These are phyloP conservation scores for Beauveria caledonica DNA, from an alignment of 2,329 filamentous ascomycete genomes.

Conservation along the genomic window DNA sequence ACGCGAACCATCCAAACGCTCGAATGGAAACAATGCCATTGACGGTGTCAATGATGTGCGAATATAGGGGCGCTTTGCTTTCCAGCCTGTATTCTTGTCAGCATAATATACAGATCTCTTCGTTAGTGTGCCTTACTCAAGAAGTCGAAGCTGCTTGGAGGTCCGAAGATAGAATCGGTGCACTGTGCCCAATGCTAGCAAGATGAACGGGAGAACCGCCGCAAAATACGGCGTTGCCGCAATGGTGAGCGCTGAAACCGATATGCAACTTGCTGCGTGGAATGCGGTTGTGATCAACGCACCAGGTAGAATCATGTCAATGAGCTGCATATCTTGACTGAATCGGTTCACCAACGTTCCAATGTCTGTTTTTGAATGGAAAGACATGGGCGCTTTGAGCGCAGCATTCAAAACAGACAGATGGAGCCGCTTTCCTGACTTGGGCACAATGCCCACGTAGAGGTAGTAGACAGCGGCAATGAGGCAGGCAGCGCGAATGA, in stretches of 20 bases:
- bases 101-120: background rate
- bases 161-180: conserved; percentile 13
- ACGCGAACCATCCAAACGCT: conserved; percentile 40
- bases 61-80: conserved; percentile 25
- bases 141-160: conserved; percentile 11
- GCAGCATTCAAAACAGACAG: conserved; percentile 5
- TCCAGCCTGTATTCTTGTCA: conserved; percentile 18
- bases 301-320: conserved; percentile 11
- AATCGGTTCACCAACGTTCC: conserved; percentile 13
- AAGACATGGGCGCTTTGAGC: conserved; percentile 8
- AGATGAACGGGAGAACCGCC: background rate
- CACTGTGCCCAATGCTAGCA: background rate
- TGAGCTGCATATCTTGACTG: conserved; percentile 12
- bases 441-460: conserved; percentile 8
- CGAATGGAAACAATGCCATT: conserved; percentile 37
- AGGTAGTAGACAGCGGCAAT: conserved; percentile 5
- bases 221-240: conserved; percentile 10
- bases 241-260: background rate
- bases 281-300: conserved; percentile 1
- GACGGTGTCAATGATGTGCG: conserved; percentile 33
- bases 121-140: conserved; percentile 5
- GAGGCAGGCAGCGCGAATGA: background rate
- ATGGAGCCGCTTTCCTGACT: conserved; percentile 4
- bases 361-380: conserved; percentile 2
- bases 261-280: background rate